Conservation (phyloP, 805 yeast genomes). For the Starmerella kuoi region DNA sequence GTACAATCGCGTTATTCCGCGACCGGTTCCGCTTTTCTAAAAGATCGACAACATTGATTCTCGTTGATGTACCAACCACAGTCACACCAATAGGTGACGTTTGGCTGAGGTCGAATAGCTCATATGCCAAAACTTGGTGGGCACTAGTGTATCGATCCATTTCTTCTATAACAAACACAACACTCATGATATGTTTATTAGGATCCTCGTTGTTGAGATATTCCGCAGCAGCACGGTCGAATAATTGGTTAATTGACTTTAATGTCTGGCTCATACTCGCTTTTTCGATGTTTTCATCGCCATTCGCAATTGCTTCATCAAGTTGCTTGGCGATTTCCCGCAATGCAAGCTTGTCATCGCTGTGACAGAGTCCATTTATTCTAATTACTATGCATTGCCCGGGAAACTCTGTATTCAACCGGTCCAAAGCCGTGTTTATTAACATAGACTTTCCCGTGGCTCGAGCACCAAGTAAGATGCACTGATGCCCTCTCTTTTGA, state of each 20-base stretch:
- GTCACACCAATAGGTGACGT: slow-evolving; percentile 58
- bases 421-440: slow-evolving; percentile 43
- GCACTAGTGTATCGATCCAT: slow-evolving; percentile 63
- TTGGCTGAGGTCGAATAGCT: slow-evolving; percentile 78
- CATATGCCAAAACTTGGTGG: slow-evolving; percentile 76
- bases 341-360: slow-evolving; percentile 66
- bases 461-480: slow-evolving; percentile 66
- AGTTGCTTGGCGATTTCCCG: slow-evolving; percentile 77
- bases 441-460: slow-evolving; percentile 63
- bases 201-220: slow-evolving; percentile 5
- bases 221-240: slow-evolving; percentile 19
- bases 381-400: slow-evolving; percentile 46
- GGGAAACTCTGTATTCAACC: slow-evolving; percentile 32
- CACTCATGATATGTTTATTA: slow-evolving; percentile 21
- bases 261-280: slow-evolving; percentile 26
- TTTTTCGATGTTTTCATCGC: slow-evolving; percentile 25
- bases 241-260: slow-evolving; percentile 22
- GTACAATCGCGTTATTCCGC: slow-evolving; percentile 70
- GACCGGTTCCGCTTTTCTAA: slow-evolving; percentile 86
- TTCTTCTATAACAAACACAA: slow-evolving; percentile 73
- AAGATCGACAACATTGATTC: slow-evolving; percentile 62
- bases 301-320: slow-evolving; percentile 34
- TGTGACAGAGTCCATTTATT: slow-evolving; percentile 59
- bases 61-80: slow-evolving; percentile 67
- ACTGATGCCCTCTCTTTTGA: slow-evolving; percentile 69